Evolutionary conservation across 2,329 filamentous ascomycete species (phyloP).

Genomic region (Diaporthe sp.): DNA sequence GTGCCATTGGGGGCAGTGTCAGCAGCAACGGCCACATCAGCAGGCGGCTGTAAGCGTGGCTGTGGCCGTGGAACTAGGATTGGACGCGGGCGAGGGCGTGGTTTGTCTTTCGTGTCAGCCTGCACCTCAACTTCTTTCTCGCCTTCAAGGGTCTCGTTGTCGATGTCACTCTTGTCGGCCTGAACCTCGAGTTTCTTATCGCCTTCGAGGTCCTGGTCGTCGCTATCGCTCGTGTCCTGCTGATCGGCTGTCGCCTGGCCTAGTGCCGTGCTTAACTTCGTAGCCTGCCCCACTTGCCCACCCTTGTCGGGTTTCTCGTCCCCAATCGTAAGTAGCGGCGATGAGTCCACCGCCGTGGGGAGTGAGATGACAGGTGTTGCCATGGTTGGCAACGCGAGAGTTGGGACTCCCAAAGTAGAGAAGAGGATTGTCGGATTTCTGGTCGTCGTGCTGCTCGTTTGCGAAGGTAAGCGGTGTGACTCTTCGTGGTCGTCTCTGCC

Average conservation of each 20-base stretch:
- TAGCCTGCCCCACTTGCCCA: neutral
- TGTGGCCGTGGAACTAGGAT: conserved; percentile 8
- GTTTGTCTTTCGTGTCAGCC: conserved; percentile 9
- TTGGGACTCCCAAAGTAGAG: neutral
- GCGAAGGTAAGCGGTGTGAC: conserved; percentile 32
- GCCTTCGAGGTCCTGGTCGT: conserved; percentile 1
- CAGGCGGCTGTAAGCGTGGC: neutral
- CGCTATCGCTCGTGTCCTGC: conserved; percentile 27
- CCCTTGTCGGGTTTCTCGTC: neutral
- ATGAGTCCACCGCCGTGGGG: conserved; percentile 8
- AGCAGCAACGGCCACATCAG: neutral
- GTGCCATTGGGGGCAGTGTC: neutral
- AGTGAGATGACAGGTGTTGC: conserved; percentile 17
- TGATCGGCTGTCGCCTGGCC: conserved; percentile 25
- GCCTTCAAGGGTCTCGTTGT: neutral
- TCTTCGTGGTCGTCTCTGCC: conserved; percentile 28
- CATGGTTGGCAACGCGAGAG: conserved; percentile 13
- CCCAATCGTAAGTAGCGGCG: conserved; percentile 11
- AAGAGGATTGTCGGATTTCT: neutral
- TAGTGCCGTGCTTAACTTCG: conserved; percentile 7
- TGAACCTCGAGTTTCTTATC: conserved; percentile 19
- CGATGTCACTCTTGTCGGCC: conserved; percentile 2
- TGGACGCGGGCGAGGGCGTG: conserved; percentile 1
- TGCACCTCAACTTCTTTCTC: conserved; percentile 26
- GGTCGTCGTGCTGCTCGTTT: neutral